phyloP scores from a whole-genome alignment of 2,329 filamentous ascomycete genomes.

The Aspergillus caelatus region DNA sequence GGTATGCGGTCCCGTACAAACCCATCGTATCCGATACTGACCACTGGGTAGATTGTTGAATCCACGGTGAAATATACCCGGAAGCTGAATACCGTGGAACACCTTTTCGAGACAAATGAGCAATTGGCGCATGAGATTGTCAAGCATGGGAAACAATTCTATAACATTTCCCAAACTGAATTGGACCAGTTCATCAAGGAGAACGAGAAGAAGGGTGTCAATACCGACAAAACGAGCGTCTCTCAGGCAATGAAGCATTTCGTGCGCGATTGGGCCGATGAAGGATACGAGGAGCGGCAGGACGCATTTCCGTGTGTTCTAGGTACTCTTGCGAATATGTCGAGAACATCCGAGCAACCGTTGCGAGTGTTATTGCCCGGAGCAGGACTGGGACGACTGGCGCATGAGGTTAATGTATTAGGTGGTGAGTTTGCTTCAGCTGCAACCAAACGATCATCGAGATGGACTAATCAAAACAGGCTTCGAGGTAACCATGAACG shows the following conservation, averaged over 20 bases:
- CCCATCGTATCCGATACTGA: background rate
- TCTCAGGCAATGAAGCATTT: slow-evolving; percentile 60
- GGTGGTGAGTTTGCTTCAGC: slow-evolving; percentile 31
- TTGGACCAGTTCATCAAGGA: slow-evolving; percentile 47
- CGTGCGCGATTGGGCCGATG: slow-evolving; percentile 59
- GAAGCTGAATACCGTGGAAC: slow-evolving; percentile 51
- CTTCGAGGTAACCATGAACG: slow-evolving; percentile 59
- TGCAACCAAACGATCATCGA: background rate
- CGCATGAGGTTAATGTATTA: slow-evolving; percentile 53
- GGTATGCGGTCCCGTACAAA: slow-evolving; percentile 4
- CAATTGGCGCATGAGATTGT: slow-evolving; percentile 52
- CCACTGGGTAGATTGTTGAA: slow-evolving; percentile 54
- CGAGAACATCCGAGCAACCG: slow-evolving; percentile 7
- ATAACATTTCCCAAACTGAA: slow-evolving; percentile 49
- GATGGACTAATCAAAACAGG: slow-evolving; percentile 27
- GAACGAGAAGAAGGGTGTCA: slow-evolving; percentile 38
- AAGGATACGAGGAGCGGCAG: slow-evolving; percentile 52
- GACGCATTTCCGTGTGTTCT: slow-evolving; percentile 42
- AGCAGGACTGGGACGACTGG: slow-evolving; percentile 56
- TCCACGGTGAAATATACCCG: slow-evolving; percentile 60
- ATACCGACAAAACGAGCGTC: slow-evolving; percentile 52
- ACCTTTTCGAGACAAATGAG: slow-evolving; percentile 50
- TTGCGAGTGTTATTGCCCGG: slow-evolving; percentile 56
- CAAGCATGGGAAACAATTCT: slow-evolving; percentile 49
- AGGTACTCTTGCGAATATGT: slow-evolving; percentile 23